Percentiles rank a stretch among this genome's conserved stretches.
These are phyloP conservation scores for Eutrema yunnanense DNA, from an alignment of 345 rosid species.

Conservation along the genomic window DNA sequence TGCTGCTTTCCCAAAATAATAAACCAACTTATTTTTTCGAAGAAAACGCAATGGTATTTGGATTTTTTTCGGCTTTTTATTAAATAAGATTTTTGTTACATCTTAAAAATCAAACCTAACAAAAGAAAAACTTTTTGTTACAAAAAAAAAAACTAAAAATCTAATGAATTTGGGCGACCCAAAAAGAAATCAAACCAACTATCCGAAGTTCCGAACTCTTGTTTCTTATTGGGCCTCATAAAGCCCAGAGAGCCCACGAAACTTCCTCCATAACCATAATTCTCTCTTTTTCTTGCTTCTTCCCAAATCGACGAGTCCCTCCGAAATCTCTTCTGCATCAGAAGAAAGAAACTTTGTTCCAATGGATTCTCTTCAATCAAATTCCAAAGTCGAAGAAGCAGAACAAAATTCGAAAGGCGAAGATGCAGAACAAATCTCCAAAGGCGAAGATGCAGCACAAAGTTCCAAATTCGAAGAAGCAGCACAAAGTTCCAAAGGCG, in stretches of 20 bases:
- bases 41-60: no score
- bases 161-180: not conserved
- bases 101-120: not conserved
- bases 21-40: no score
- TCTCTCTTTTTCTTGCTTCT: not conserved
- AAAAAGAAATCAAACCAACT: not conserved
- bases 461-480: not conserved
- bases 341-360: not conserved
- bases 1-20: no score
- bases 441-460: not conserved
- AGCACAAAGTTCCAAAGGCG: not conserved
- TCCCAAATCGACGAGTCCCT: not conserved
- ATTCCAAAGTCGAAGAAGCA: constrained; percentile 9
- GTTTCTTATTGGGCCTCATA: not conserved
- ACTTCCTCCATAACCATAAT: no score
- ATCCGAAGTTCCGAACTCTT: not conserved
- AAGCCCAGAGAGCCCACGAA: not conserved
- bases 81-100: no score
- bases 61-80: no score
- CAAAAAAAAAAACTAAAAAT: not conserved
- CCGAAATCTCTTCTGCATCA: not conserved
- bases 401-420: not conserved
- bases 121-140: no score
- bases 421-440: not conserved
- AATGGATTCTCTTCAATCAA: constrained; percentile 53